phyloP scores from a whole-genome alignment of 176 grass and related monocot genomes.

The Melocanna baccifera region DNA sequence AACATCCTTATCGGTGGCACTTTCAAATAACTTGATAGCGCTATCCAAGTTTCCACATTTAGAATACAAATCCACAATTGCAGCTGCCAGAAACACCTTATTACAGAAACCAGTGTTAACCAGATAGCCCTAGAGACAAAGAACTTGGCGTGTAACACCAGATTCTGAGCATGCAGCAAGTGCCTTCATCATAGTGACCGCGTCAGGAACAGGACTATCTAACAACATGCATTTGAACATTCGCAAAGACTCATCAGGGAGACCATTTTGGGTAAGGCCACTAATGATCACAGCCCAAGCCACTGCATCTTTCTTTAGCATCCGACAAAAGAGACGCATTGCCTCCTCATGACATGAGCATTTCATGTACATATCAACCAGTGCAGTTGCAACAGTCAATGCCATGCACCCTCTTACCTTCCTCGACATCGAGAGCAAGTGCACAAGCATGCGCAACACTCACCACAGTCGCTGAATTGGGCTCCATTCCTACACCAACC shows the following conservation, averaged over 20 bases:
- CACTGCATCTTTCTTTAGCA: slow-evolving; percentile 67
- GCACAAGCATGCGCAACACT: slow-evolving; percentile 57
- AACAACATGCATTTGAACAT: slow-evolving; percentile 52
- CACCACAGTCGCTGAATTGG: slow-evolving; percentile 54
- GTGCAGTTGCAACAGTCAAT: slow-evolving; percentile 48
- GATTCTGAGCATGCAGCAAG: slow-evolving; percentile 41
- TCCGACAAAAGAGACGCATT: slow-evolving; percentile 43
- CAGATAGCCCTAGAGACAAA: slow-evolving; percentile 63
- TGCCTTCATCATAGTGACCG: slow-evolving; percentile 62
- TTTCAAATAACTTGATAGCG: slow-evolving; percentile 46
- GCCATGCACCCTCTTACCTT: slow-evolving; percentile 53
- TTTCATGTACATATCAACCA: slow-evolving; percentile 86
- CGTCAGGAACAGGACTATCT: slow-evolving; percentile 41
- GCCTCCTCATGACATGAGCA: slow-evolving; percentile 49
- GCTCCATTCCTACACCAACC: slow-evolving; percentile 37
- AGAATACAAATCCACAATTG: slow-evolving; percentile 58
- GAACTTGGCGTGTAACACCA: slow-evolving; percentile 39
- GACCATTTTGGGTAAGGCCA: slow-evolving; percentile 53
- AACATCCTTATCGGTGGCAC: slow-evolving; percentile 46
- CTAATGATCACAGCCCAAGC: slow-evolving; percentile 59
- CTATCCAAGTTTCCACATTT: slow-evolving; percentile 57
- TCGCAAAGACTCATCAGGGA: slow-evolving; percentile 37
- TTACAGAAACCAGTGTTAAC: slow-evolving; percentile 47
- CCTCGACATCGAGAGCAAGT: slow-evolving; percentile 30
- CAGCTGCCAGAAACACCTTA: slow-evolving; percentile 57